Evolutionary conservation across 2,329 filamentous ascomycete species (phyloP), one percentile per base, ranked within the genome.

Genomic region (Cladosporium cucumerinum): DNA sequence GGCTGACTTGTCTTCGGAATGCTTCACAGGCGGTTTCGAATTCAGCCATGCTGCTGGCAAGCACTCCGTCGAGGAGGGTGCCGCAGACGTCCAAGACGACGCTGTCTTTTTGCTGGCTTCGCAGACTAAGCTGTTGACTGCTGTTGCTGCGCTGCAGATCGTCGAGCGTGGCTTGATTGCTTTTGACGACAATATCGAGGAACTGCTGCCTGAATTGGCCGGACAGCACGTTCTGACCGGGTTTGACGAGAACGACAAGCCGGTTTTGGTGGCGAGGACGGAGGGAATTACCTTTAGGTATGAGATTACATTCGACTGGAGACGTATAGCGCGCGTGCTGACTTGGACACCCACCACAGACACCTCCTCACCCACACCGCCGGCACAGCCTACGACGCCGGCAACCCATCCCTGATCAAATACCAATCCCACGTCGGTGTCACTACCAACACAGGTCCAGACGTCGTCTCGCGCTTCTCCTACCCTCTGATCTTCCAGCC

Each of bases 141-240:
- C 80, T 1, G 79, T 87, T 60, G 81, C 84, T 2, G 79, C 80
- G 1, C 70, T 87, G n/a, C 82, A 86, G 65, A 80, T 82, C 54
- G 82, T 87, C 1, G 84, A 87, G 39, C 77, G 81, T 7, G 83
- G 83, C 0, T 72, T 82, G 0, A 69, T 86, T 0, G 71, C 71
- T 1, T 75, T 87, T 0, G 78, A 81, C 10, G 79, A 78, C 2
- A 81, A 85, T 61, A 69, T 86, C 0, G 75, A 78, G 0, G 43
- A 69, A 0, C 57, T 84, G 2, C 74, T 82, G 1, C 85, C 84
- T 0, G 82, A 84, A 34, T 76, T 87, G 0, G 77, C 77, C 0
- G 72, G 72, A 1, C 80, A 84, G 64, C 74, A 81, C 11, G 77
- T 87, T 26, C 68, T 87, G 3, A 79, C 75, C 0, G 81, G 80